These are phyloP conservation scores for Cystofilobasidium ferigula DNA, from an alignment of 768 basidiomycete species.

Conservation along the genomic window DNA sequence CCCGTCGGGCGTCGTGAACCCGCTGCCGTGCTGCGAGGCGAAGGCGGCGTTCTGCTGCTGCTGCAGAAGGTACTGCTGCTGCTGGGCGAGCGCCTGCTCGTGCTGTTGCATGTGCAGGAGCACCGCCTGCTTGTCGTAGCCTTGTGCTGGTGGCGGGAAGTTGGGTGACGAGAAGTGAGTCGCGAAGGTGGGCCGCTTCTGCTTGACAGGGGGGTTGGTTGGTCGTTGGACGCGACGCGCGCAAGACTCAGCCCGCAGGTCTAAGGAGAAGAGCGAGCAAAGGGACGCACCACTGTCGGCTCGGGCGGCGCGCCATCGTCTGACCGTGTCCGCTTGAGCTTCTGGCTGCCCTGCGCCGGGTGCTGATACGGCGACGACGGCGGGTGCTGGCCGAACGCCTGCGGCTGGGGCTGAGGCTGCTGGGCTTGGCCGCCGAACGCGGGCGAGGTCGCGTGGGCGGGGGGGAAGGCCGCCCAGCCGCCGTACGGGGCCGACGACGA, in stretches of 20 bases:
- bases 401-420: background rate
- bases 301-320: background rate
- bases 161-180: background rate
- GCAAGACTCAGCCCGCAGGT: background rate
- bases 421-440: background rate
- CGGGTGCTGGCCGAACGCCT: background rate
- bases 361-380: background rate
- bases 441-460: conserved; percentile 2
- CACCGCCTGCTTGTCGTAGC: background rate
- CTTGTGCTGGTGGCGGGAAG: background rate
- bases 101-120: background rate
- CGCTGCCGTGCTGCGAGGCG: no score
- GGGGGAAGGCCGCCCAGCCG: background rate
- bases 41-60: background rate
- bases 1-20: no score
- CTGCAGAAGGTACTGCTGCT: no score
- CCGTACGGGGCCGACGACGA: background rate
- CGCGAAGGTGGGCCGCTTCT: conserved; percentile 5
- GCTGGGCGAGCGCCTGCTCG: background rate
- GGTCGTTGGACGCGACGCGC: no score
- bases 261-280: background rate
- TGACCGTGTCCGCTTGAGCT: background rate
- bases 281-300: background rate
- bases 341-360: background rate
- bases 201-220: no score